Base-by-base conservation (phyloP, 1,284 basidiomycete genomes). In the Ceratobasidium sp. region DNA sequence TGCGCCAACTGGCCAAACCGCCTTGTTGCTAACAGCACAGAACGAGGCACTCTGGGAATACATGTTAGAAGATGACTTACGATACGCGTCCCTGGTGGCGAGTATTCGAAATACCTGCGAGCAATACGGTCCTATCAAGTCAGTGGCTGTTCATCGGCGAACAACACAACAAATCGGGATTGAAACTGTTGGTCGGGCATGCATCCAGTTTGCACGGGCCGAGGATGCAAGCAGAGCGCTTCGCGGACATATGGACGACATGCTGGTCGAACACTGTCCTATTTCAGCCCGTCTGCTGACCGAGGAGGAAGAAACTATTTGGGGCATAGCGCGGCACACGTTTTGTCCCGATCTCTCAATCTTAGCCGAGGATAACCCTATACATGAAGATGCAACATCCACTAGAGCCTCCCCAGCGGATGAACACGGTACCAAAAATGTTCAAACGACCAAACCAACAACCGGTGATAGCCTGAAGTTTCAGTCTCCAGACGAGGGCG, bases 251-350 rank as follows among this genome's bases (percentile, higher is more conserved):
- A 10, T 46, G 42, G 64, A 23, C 44, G 33, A 33, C 64, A 23
- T n/a, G 2, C 23, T 12, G 4, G 10, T 67, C 12, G 23, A 28
- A 13, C 15, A 26, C 23, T 46, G 23, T 26, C 42, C 46, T 3
- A 44, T 67, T n/a, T 67, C 64, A 49, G 42, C 64, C 10, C 42
- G 64, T 3, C 23, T 67, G 23, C 15, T 67, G 42, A 46, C 20
- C 6, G 46, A 49, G 6, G 42, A 67, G 15, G 64, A 67, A 15
- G 64, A 67, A 23, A 26, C 26, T 40, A n/a, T 26, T 15, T 67
- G 64, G 64, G 23, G 64, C 13, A 12, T 67, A 12, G 26, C 58
- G 5, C 58, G 13, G 33, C 58, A 10, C 12, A 39, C 58, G 7
- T 33, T 60, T 28, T 4, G 33, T 33, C 58, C 58, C 12, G 12